These are phyloP conservation scores for Saccharomycopsis sp. DNA, from an alignment of 805 yeast species.

Conservation along the genomic window DNA sequence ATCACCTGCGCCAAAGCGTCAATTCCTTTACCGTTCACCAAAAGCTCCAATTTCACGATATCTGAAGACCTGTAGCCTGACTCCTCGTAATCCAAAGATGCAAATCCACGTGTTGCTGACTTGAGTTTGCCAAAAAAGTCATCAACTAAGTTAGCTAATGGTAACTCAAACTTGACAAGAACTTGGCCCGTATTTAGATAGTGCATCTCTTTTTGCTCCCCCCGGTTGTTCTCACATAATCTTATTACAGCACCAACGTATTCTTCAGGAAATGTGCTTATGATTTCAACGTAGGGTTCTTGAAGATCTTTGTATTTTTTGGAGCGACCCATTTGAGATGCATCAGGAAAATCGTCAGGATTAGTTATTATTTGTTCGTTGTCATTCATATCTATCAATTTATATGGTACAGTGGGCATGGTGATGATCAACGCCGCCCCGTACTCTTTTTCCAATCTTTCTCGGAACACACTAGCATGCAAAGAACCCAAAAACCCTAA, in stretches of 20 bases:
- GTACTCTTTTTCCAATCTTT: conserved; percentile 85
- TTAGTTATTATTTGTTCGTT: conserved; percentile 63
- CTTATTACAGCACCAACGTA: conserved; percentile 82
- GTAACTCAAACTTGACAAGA: conserved; percentile 68
- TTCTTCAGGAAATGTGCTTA: conserved; percentile 87
- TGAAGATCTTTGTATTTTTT: conserved; percentile 44
- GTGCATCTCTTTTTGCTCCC: conserved; percentile 71
- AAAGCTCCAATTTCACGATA: conserved; percentile 77
- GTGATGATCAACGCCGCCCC: conserved; percentile 90
- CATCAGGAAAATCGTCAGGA: conserved; percentile 88
- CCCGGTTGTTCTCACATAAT: conserved; percentile 78
- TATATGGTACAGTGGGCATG: conserved; percentile 93
- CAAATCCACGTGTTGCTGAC: conserved; percentile 86
- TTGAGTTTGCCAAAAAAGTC: conserved; percentile 93
- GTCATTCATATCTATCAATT: conserved; percentile 62
- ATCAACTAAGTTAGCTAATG: conserved; percentile 85
- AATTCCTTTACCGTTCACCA: conserved; percentile 82
- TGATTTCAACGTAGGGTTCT: conserved; percentile 88
- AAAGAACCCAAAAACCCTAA: conserved; percentile 89
- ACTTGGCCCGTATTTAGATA: conserved; percentile 79
- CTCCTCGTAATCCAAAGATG: conserved; percentile 91
- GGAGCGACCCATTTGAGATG: conserved; percentile 31
- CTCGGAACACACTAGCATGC: conserved; percentile 93
- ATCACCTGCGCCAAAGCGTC: conserved; percentile 90
- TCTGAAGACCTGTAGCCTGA: conserved; percentile 78